These are phyloP conservation scores for Diaporthe citrichinensis DNA, from an alignment of 2,329 filamentous ascomycete species.

Conservation along the genomic window DNA sequence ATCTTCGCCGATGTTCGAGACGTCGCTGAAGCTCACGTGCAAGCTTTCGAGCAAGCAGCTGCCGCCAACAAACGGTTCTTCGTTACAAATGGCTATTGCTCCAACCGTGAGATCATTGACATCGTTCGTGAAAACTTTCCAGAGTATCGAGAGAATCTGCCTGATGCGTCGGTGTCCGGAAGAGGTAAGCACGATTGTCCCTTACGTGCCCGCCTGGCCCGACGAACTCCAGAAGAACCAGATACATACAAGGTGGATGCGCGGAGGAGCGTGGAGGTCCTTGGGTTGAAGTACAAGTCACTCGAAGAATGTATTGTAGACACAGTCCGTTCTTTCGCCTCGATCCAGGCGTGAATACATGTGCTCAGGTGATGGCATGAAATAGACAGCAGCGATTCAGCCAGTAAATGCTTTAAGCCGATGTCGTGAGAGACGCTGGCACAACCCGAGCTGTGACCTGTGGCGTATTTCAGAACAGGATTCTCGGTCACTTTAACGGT, in stretches of 20 bases:
- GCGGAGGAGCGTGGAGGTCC: neutral
- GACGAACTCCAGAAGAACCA: neutral
- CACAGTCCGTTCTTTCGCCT: neutral
- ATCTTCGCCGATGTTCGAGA: neutral
- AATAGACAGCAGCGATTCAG: neutral
- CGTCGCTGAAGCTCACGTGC: neutral
- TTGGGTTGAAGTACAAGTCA: neutral
- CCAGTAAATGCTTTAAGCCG: fast-evolving
- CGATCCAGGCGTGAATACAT: neutral
- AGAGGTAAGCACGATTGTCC: neutral
- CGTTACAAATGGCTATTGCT: neutral
- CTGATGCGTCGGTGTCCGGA: neutral
- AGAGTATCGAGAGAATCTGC: neutral
- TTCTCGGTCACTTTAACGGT: too few relatives aligned
- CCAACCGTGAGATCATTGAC: neutral
- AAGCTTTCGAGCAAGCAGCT: neutral
- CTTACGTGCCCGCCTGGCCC: neutral
- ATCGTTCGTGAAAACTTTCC: neutral
- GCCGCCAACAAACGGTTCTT: neutral
- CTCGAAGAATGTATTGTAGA: neutral
- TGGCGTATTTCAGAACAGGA: neutral
- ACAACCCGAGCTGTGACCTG: neutral
- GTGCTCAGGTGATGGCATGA: neutral
- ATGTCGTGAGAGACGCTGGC: neutral
- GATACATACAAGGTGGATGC: neutral